Conservation (phyloP, 148 eudicot species). For the Nepenthes mirabilis region DNA sequence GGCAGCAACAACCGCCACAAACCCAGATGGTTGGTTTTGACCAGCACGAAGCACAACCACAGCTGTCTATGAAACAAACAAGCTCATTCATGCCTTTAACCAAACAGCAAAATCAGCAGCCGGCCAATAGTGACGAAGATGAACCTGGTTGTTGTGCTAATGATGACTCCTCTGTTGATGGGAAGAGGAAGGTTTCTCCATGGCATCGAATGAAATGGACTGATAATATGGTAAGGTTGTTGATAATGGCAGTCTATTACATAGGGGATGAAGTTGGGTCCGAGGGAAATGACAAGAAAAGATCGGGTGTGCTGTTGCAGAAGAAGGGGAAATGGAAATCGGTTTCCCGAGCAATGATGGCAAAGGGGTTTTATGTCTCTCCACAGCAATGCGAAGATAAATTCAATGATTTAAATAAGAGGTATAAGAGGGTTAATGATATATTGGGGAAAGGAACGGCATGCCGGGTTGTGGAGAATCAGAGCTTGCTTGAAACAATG, state of each 20-base stretch:
- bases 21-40: conserved; percentile 20
- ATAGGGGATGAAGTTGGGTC: conserved; percentile 64
- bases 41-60: conserved; percentile 23
- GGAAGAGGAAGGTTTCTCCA: conserved; percentile 53
- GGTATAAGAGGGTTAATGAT: conserved; percentile 94
- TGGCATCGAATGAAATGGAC: conserved; percentile 99
- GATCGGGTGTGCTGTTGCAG: conserved; percentile 41
- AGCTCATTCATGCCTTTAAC: conserved; percentile 6
- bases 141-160: conserved; percentile 29
- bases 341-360: conserved; percentile 87
- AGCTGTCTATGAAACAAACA: conserved; percentile 30
- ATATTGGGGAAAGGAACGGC: conserved; percentile 78
- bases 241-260: conserved; percentile 81
- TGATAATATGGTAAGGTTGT: conserved; percentile 66
- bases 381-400: conserved; percentile 98
- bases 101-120: conserved; percentile 14
- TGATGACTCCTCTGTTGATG: conserved; percentile 34
- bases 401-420: conserved; percentile 84
- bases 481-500: conserved; percentile 63
- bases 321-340: conserved; percentile 99
- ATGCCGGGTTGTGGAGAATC: conserved; percentile 81
- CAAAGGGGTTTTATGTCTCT: conserved; percentile 78
- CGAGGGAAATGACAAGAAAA: conserved; percentile 36
- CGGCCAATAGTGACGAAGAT: conserved; percentile 60
- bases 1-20: conserved; percentile 12